Evolutionary conservation across 768 basidiomycete genomes (phyloP).

Genomic region (Lanmaoa pseudosensibilis): DNA sequence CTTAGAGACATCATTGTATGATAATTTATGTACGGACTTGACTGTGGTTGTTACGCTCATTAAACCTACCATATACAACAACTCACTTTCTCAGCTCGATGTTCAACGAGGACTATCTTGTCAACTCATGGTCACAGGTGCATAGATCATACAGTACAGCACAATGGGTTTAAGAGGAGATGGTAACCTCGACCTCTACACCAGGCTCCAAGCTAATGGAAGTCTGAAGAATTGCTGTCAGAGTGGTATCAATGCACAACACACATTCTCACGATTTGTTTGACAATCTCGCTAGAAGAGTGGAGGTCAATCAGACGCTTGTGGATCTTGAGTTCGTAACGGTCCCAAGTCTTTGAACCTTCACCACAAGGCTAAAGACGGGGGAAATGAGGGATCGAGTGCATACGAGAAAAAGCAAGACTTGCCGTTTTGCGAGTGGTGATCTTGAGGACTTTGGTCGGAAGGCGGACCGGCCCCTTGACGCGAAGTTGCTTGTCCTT

Average conservation of each 20-base stretch:
- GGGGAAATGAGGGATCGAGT: neutral
- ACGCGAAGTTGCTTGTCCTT: slow-evolving; percentile 99
- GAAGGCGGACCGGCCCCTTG: slow-evolving; percentile 98
- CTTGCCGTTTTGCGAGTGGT: slow-evolving; percentile 98
- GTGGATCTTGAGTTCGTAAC: slow-evolving; percentile 99
- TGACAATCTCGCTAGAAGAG: slow-evolving; percentile 98
- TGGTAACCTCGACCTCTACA: slow-evolving; percentile 98
- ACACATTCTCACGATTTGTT: slow-evolving; percentile 87
- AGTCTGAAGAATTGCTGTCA: slow-evolving; percentile 54
- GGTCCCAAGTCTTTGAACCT: slow-evolving; percentile 99
- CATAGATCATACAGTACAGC: slow-evolving; percentile 1
- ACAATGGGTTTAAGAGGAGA: slow-evolving; percentile 58
- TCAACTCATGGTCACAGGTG: slow-evolving; percentile 3
- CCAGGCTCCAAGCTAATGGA: slow-evolving; percentile 98
- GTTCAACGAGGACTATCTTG: neutral
- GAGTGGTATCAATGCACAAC: neutral
- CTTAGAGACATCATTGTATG: slow-evolving; percentile 15
- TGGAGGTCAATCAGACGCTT: slow-evolving; percentile 99
- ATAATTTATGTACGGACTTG: slow-evolving; percentile 18
- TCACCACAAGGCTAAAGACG: slow-evolving; percentile 90
- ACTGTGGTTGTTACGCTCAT: slow-evolving; percentile 5
- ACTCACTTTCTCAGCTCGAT: neutral
- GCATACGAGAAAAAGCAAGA: slow-evolving; percentile 10
- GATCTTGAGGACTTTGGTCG: slow-evolving; percentile 98
- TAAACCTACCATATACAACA: slow-evolving; percentile 8